Evolutionary conservation across 306 rosid genomes (phyloP).

Genomic region (Ormosia emarginata): DNA sequence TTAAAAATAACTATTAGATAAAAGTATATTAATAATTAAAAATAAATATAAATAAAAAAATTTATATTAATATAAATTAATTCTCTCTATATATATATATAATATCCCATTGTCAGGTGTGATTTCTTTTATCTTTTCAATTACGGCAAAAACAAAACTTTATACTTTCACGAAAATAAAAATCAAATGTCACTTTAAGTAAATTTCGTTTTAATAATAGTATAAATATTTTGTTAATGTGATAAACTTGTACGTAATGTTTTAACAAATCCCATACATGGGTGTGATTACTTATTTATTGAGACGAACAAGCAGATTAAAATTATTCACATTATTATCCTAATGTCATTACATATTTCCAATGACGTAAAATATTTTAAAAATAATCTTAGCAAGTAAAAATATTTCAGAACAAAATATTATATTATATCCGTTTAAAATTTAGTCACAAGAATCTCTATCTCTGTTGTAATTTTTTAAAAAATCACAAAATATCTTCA

Average conservation of each 20-base stretch:
- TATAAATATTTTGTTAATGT: not conserved
- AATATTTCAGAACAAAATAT: not conserved
- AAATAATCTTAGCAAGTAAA: not conserved
- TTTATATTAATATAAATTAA: no score
- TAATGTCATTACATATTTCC: not conserved
- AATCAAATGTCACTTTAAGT: constrained; percentile 4
- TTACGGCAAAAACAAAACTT: not conserved
- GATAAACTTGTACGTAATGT: constrained; percentile 16
- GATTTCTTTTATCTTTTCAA: not conserved
- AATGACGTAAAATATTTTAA: not conserved
- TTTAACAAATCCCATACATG: not conserved
- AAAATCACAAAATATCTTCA: no score
- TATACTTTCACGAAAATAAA: not conserved
- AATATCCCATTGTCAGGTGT: not conserved
- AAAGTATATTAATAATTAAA: no score
- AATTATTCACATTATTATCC: not conserved
- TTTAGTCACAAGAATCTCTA: not conserved
- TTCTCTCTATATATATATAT: no score
- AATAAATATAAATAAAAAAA: no score
- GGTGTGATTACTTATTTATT: not conserved
- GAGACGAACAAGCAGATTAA: not conserved
- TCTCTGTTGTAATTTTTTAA: not conserved
- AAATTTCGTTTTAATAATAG: not conserved
- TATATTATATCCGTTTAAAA: not conserved
- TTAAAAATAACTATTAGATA: no score